Evolutionary conservation across 345 rosid genomes (phyloP).

Genomic region (Camelina laxa): DNA sequence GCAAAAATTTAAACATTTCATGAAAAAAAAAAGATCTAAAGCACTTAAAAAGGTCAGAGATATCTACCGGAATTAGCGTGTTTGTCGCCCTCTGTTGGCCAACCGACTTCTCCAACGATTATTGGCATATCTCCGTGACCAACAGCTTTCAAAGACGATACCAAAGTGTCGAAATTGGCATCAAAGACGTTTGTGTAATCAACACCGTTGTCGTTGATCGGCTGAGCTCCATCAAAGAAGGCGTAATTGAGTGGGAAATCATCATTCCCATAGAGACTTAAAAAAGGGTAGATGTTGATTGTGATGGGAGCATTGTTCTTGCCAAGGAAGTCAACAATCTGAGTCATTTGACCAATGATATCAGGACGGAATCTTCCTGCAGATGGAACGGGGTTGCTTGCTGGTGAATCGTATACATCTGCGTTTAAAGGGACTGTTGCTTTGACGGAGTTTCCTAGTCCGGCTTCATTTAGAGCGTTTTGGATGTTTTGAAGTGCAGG

Average conservation of each 20-base stretch:
- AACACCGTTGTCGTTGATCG: constrained; percentile 57
- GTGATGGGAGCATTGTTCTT: constrained; percentile 77
- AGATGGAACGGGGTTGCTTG: constrained; percentile 61
- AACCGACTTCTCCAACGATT: constrained; percentile 23
- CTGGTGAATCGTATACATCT: constrained; percentile 75
- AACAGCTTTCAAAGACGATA: constrained; percentile 62
- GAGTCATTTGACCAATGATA: constrained; percentile 59
- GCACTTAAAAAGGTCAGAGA: background rate
- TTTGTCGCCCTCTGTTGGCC: constrained; percentile 46
- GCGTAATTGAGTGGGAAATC: constrained; percentile 78
- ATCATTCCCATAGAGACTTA: constrained; percentile 78
- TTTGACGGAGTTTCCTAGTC: constrained; percentile 65
- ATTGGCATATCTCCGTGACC: constrained; percentile 65
- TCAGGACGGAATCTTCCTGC: constrained; percentile 75
- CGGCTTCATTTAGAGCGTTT: constrained; percentile 79
- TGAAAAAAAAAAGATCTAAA: background rate
- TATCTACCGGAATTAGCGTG: constrained; percentile 50
- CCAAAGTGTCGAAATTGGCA: constrained; percentile 85
- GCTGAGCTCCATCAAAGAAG: constrained; percentile 74
- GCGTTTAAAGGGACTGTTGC: constrained; percentile 86
- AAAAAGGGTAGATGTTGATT: constrained; percentile 84
- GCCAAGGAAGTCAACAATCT: constrained; percentile 66
- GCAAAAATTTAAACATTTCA: background rate
- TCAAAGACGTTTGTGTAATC: constrained; percentile 80
- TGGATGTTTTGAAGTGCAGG: constrained; percentile 90